Percentiles rank a stretch among this genome's conserved stretches.
These are phyloP conservation scores for Fusarium austroafricanum DNA, from an alignment of 2,329 filamentous ascomycete species.

Conservation along the genomic window DNA sequence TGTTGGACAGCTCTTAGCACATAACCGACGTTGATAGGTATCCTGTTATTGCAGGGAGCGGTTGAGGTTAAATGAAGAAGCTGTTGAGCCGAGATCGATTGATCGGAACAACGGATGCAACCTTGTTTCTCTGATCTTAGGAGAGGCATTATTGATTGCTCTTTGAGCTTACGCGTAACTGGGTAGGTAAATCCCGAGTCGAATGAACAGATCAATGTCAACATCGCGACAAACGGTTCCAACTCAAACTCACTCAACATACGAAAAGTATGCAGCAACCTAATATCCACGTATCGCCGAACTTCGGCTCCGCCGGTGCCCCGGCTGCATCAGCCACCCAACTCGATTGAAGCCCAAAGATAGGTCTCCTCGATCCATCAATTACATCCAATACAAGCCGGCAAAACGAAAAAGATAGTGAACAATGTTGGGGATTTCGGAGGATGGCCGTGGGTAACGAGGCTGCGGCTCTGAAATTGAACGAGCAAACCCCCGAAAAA, in stretches of 20 bases:
- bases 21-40: background rate
- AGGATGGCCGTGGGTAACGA: constrained; percentile 38
- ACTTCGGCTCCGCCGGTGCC: constrained; percentile 20
- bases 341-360: background rate
- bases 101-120: constrained; percentile 24
- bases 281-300: constrained; percentile 10
- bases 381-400: constrained; percentile 9
- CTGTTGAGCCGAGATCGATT: constrained; percentile 23
- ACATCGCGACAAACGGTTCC: background rate
- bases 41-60: background rate
- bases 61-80: constrained; percentile 22
- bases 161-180: background rate
- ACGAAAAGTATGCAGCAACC: background rate
- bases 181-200: background rate
- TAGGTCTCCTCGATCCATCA: background rate
- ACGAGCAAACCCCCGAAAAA: constrained; percentile 5
- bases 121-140: constrained; percentile 1
- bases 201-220: background rate
- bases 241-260: constrained; percentile 8
- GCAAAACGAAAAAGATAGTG: background rate
- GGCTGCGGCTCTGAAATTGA: constrained; percentile 41
- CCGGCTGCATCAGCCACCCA: background rate
- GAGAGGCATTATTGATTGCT: constrained; percentile 2
- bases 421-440: constrained; percentile 45
- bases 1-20: background rate